Percentiles rank a stretch among this genome's conserved stretches.
phyloP scores from a whole-genome alignment of 495 filamentous ascomycete genomes.

The Aspergillus bertholletiae region DNA sequence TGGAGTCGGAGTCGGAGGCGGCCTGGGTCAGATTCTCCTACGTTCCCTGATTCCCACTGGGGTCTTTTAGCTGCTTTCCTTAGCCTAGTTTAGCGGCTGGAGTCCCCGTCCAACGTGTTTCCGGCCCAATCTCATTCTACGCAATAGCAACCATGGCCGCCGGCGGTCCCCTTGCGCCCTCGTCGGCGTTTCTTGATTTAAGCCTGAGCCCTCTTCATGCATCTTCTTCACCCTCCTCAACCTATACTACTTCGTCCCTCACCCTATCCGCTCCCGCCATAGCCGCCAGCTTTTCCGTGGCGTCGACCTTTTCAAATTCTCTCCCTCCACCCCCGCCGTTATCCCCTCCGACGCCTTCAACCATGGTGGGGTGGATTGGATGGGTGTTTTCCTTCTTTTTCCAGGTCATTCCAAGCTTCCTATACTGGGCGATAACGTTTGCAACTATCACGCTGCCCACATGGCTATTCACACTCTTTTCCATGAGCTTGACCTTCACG shows the following conservation, averaged over 20 bases:
- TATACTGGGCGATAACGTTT: slow-evolving; percentile 83
- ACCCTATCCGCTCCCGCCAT: slow-evolving; percentile 19
- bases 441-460: slow-evolving; percentile 84
- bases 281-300: slow-evolving; percentile 18
- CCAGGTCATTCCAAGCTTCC: slow-evolving; percentile 60
- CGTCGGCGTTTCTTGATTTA: neutral
- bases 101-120: slow-evolving; percentile 3
- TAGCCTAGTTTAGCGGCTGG: neutral
- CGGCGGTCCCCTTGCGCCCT: slow-evolving; percentile 8
- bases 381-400: slow-evolving; percentile 42
- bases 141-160: slow-evolving; percentile 14
- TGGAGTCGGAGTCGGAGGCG: no score
- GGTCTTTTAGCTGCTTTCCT: neutral
- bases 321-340: slow-evolving; percentile 26
- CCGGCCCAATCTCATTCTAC: neutral
- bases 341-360: slow-evolving; percentile 31
- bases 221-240: slow-evolving; percentile 9
- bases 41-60: neutral
- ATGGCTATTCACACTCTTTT: slow-evolving; percentile 88
- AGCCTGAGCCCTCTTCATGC: slow-evolving; percentile 6
- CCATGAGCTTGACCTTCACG: slow-evolving; percentile 92
- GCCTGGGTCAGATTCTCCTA: neutral
- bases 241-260: slow-evolving; percentile 5
- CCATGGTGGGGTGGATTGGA: slow-evolving; percentile 44
- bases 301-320: slow-evolving; percentile 19